Evolutionary conservation across 805 yeast genomes (phyloP), one percentile per base, ranked within the genome.

Genomic region (Hanseniaspora vineae): DNA sequence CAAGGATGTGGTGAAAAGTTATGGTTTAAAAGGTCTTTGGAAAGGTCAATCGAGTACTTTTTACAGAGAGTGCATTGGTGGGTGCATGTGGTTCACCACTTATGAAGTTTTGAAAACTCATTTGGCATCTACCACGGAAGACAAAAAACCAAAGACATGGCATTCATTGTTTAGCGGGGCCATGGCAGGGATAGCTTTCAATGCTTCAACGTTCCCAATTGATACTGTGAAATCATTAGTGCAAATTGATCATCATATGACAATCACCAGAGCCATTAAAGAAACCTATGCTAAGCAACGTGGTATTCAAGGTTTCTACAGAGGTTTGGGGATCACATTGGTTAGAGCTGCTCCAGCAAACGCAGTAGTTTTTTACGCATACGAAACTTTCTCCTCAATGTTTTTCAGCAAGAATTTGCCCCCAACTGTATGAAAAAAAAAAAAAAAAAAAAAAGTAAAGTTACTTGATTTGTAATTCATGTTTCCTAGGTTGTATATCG

Each of bases 41-140:
- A 76, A 76, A 52, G 97, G 97, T 1, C 88, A 88, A 54, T 68
- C 79, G 0, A 80, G 92, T 18, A 89, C 97, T 0, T 65, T 86
- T 44, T 52, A 84, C 2, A 73, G 97, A 56, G 97, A 89, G 60
- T 73, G 85, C 37, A 81, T 88, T 31, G 97, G 97, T 8, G 84
- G 96, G 1, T 85, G 95, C 3, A 80, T 90, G 1, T 89, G 97
- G 97, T 89, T 89, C 66, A 90, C 95, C 0, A 77, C 92, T 15
- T 88, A 88, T 61, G 96, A 88, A 59, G 20, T 42, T 3, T 20
- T 48, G 2, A 44, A 44, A 35, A 35, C 20, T 5, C 40, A 37
- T 37, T 42, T 46, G 29, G 29, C 29, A 23, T 23, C 29, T 8
- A 23, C 8, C 29, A 23, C 29, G 8, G 6, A 23, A 23, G 29